These are phyloP conservation scores for Endothia cerciana DNA, from an alignment of 2,329 filamentous ascomycete species.

Conservation along the genomic window DNA sequence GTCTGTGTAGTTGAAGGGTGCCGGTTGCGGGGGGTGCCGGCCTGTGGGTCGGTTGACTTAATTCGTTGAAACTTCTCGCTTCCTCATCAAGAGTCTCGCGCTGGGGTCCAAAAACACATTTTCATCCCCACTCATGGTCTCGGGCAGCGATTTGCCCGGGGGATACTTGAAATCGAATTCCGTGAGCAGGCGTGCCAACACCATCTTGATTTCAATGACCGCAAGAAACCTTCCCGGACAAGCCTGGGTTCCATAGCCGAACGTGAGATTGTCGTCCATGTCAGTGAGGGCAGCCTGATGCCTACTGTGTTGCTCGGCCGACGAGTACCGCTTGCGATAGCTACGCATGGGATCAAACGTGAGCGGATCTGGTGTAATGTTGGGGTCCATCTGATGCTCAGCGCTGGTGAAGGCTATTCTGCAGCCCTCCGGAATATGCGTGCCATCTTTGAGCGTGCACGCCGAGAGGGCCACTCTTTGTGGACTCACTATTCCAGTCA, in stretches of 20 bases:
- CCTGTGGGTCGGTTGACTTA: too few species aligned
- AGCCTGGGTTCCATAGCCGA: constrained; percentile 31
- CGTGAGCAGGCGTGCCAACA: constrained; percentile 28
- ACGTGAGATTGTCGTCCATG: constrained; percentile 4
- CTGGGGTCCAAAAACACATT: constrained; percentile 6
- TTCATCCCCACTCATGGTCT: neutral
- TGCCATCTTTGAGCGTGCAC: constrained; percentile 15
- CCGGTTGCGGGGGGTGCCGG: too few species aligned
- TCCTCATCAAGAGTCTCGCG: constrained; percentile 16
- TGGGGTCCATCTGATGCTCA: constrained; percentile 6
- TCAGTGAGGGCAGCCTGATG: neutral
- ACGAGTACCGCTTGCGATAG: neutral
- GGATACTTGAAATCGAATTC: constrained; percentile 28
- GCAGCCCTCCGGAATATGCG: constrained; percentile 9
- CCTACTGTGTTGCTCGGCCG: neutral
- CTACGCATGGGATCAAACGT: constrained; percentile 5
- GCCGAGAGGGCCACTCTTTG: neutral
- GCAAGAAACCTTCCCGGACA: constrained; percentile 31
- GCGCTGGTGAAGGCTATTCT: constrained; percentile 14
- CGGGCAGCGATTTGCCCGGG: neutral
- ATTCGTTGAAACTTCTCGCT: too few species aligned
- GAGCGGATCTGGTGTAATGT: neutral
- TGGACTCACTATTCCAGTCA: neutral
- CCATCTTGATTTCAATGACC: constrained; percentile 32
- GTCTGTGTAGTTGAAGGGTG: too few species aligned